Conservation (phyloP, 331 rosid species). For the Malus hybrid region DNA sequence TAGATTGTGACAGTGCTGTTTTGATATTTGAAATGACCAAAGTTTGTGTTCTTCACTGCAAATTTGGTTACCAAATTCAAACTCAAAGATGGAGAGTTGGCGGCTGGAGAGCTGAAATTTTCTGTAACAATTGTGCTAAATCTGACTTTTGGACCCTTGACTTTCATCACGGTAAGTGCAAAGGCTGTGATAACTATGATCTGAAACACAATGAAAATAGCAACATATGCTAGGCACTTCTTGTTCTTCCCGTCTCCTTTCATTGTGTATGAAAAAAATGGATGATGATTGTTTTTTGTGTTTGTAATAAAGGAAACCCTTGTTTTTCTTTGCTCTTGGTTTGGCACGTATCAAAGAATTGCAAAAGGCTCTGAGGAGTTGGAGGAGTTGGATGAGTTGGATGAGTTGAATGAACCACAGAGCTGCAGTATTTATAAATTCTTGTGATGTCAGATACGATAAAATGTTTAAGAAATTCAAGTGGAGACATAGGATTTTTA, state of each 20-base stretch:
- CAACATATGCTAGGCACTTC: conserved; percentile 18
- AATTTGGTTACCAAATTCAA: background rate
- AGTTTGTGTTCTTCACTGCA: conserved; percentile 21
- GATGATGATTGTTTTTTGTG: background rate
- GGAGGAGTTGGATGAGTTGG: background rate
- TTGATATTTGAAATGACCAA: conserved; percentile 17
- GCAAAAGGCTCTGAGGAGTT: background rate
- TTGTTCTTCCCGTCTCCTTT: conserved; percentile 3
- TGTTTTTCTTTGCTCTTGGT: background rate
- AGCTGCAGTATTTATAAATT: background rate
- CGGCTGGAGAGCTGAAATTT: background rate
- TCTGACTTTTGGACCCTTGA: conserved; percentile 22
- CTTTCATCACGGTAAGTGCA: conserved; percentile 17
- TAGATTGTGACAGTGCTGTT: conserved; percentile 5
- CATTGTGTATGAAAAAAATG: background rate
- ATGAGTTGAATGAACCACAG: background rate
- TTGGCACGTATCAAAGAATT: background rate
- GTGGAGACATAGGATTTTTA: background rate
- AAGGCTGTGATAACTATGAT: conserved; percentile 2
- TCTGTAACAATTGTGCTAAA: background rate
- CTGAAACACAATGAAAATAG: conserved; percentile 9
- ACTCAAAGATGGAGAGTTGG: conserved; percentile 7
- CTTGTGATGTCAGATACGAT: background rate
- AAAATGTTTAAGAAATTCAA: background rate
- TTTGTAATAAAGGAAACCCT: background rate